phyloP scores from a whole-genome alignment of 148 eudicot genomes.

The Spergularia bocconei region DNA sequence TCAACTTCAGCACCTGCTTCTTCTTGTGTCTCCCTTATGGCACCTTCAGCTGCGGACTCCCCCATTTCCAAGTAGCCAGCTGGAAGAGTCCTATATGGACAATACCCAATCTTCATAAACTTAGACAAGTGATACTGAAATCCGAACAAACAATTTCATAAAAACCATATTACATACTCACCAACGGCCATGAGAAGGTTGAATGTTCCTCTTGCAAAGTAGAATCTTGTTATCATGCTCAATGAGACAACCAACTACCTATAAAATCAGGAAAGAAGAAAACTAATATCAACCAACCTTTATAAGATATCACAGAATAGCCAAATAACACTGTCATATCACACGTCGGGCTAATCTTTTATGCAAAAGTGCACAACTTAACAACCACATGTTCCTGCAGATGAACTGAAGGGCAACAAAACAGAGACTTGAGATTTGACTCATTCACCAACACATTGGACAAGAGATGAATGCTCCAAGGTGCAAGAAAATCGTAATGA shows the following conservation, averaged over 20 bases:
- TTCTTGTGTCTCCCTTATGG: constrained; percentile 87
- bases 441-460: background rate
- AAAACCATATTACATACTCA: constrained; percentile 30
- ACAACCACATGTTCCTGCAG: background rate
- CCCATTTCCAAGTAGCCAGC: constrained; percentile 99
- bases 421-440: background rate
- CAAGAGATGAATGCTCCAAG: background rate
- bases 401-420: background rate
- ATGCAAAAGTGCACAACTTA: constrained; percentile 2
- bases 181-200: constrained; percentile 95
- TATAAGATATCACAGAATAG: background rate
- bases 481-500: background rate
- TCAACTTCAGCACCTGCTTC: constrained; percentile 94
- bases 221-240: constrained; percentile 89
- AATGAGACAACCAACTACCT: constrained; percentile 98
- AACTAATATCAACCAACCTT: background rate
- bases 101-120: constrained; percentile 14
- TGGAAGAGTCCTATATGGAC: constrained; percentile 78
- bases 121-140: background rate
- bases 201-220: constrained; percentile 87
- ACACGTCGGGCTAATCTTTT: background rate
- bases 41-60: constrained; percentile 95
- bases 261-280: constrained; percentile 18
- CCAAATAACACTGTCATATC: background rate
- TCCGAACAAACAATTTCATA: background rate